Percentiles rank a stretch among this genome's conserved stretches.
Evolutionary conservation across 768 basidiomycete genomes (phyloP).

Genomic region (Trametes villosa): DNA sequence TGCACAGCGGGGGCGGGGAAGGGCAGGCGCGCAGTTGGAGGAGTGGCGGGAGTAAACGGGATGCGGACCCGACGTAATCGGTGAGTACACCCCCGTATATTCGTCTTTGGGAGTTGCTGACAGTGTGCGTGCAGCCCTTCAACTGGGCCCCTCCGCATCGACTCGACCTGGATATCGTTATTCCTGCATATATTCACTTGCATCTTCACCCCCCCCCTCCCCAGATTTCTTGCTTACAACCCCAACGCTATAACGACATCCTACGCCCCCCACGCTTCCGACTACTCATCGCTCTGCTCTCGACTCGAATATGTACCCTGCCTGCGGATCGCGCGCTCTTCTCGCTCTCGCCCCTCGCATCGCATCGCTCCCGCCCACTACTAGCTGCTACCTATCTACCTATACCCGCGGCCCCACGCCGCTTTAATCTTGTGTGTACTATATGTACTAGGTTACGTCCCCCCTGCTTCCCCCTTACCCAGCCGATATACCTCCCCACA

Average conservation of each 20-base stretch:
- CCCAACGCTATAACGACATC: no score
- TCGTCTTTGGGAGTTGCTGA: neutral
- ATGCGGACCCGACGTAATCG: neutral
- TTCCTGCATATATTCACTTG: neutral
- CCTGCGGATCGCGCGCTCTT: no score
- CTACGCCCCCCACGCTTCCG: neutral
- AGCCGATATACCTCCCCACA: neutral
- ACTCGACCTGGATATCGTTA: constrained; percentile 3
- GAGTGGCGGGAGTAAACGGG: neutral
- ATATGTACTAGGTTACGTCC: neutral
- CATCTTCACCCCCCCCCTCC: neutral
- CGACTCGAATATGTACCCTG: neutral
- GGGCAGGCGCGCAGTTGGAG: neutral
- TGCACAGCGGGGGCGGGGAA: neutral
- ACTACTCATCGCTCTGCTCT: neutral
- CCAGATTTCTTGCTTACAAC: neutral
- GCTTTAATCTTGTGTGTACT: no score
- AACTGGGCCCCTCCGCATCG: neutral
- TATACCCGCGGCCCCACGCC: no score
- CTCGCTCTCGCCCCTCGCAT: no score
- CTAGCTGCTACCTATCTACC: no score
- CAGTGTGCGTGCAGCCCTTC: neutral
- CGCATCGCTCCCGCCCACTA: no score
- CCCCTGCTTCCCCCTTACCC: neutral
- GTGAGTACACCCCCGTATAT: neutral